Base-by-base conservation (phyloP, 352 stramenopile species). In the Phytophthora uliginosa region DNA sequence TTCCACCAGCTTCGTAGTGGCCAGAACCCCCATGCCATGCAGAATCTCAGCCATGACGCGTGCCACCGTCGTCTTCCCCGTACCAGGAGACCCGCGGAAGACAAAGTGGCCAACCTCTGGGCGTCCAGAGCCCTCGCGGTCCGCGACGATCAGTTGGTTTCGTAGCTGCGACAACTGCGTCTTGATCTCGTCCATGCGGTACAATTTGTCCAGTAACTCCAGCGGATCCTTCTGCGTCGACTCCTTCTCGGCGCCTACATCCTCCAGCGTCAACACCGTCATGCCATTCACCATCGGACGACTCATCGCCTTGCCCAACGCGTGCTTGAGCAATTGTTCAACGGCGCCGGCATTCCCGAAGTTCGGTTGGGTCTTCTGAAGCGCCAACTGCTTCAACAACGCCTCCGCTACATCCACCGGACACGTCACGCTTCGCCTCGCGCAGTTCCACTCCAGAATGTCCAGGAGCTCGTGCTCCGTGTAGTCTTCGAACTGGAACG, bases 401-500 rank as follows among this genome's bases (percentile, higher is more conserved):
- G 79, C 73, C 50, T 92, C 76, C 0, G 82, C 69, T 3, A 93
- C 86, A 0, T 89, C 79, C 4, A 83, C 67, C 17, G 87, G 70
- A 53, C 81, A 93, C 18, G 67, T 59, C 13, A 93, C 81, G 28
- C 69, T 85, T 53, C 86, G 81, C 26, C 79, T 84, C 3, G 73
- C 65, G 42, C 85, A 94, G 17, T 81, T 84, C 36, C 77, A 82
- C 24, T 82, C 63, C 22, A 95, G 77, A 60, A 95, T 94, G 28
- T 91, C 83, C n/a, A 90, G 69, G 4, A 98, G 76, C 69, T 98
- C 85, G 15, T 83, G 65, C 47, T 97, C 89, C 33, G 83, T 87
- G 63, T 98, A 99, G 74, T 99, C 94, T 28, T 98, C 94, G 69
- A 98, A 99, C 55, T 83, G 76, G 63, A 98, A 98, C 2, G 93